Base-by-base conservation (phyloP, 257 asterid species). In the Buddleja alternifolia region DNA sequence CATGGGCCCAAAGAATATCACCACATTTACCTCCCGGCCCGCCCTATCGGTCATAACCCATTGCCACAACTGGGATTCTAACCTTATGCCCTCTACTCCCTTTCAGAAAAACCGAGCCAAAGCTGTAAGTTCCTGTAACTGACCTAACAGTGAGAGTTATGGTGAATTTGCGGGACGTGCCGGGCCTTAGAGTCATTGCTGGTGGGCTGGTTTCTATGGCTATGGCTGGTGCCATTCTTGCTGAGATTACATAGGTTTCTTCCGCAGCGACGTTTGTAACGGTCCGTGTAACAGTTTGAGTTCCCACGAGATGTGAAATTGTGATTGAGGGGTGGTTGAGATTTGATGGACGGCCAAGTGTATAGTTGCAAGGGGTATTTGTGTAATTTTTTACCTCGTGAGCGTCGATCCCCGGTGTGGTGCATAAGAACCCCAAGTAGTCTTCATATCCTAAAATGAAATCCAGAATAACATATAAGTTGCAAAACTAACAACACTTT, bases 11-110 rank as follows among this genome's bases (percentile, higher is more conserved):
- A 84, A 74, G 83, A 83, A 78, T 82, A 69, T 64, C 73, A 84
- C 68, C 29, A 44, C 16, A n/a, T 58, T 64, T 45, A 50, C 60
- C 73, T 50, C 14, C 7, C 51, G 37, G 19, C 8, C 73, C 58
- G 17, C 14, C 54, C 70, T 83, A 75, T 60, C 77, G 74, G 36
- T 74, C 60, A 51, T 68, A 77, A 39, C 97, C 97, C 96, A 86
- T 83, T 6, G 92, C 92, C 61, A 81, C 96, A 5, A 94, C 95
- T 0, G 97, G 99, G 61, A 94, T 79, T 70, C 93, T 82, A 56
- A 91, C 99, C 87, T 81, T 91, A 77, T 94, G 99, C 56, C 97
- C 89, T 75, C 95, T 79, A 52, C 93, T 94, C 29, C 99, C 99
- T 78, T 91, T 89, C 77, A 94, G 81, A 40, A 70, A 15, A 63